Evolutionary conservation across 192 early-diverging fungal species (phyloP).

Genomic region (Coemansia aciculifera): DNA sequence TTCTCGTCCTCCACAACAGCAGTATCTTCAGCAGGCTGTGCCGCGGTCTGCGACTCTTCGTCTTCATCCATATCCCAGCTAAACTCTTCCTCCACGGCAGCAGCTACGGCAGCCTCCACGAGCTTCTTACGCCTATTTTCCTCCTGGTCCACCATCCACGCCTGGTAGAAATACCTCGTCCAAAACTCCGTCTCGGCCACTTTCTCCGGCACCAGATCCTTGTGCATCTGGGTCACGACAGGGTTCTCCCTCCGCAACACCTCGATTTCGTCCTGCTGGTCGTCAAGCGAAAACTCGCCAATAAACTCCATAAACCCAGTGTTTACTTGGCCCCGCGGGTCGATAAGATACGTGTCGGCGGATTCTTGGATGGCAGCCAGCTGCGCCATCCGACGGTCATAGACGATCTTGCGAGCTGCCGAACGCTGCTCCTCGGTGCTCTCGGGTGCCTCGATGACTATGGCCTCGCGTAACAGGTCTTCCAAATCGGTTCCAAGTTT

Average conservation of each 20-base stretch:
- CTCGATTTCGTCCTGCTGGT: conserved; percentile 11
- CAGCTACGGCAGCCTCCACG: conserved; percentile 49
- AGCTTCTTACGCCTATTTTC: conserved; percentile 46
- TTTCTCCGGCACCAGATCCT: conserved; percentile 24
- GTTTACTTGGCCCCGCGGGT: conserved; percentile 15
- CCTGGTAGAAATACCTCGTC: conserved; percentile 48
- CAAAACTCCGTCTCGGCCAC: conserved; percentile 39
- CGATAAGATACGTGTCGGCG: conserved; percentile 34
- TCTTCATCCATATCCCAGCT: conserved; percentile 41
- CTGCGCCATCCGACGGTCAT: conserved; percentile 51
- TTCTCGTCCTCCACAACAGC: background rate
- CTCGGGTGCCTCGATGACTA: conserved; percentile 50
- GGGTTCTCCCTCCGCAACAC: conserved; percentile 16
- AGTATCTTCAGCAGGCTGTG: background rate
- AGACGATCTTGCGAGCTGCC: conserved; percentile 44
- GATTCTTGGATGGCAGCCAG: conserved; percentile 38
- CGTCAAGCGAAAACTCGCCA: conserved; percentile 8
- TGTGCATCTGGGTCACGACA: conserved; percentile 20
- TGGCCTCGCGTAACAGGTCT: conserved; percentile 45
- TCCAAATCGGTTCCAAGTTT: conserved; percentile 42
- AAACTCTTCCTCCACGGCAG: conserved; percentile 43
- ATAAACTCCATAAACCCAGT: conserved; percentile 24
- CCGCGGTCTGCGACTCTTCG: background rate
- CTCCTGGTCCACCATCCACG: conserved; percentile 45
- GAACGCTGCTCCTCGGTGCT: conserved; percentile 42